These are phyloP conservation scores for Carallia brachiata DNA, from an alignment of 345 rosid genomes.

Conservation along the genomic window DNA sequence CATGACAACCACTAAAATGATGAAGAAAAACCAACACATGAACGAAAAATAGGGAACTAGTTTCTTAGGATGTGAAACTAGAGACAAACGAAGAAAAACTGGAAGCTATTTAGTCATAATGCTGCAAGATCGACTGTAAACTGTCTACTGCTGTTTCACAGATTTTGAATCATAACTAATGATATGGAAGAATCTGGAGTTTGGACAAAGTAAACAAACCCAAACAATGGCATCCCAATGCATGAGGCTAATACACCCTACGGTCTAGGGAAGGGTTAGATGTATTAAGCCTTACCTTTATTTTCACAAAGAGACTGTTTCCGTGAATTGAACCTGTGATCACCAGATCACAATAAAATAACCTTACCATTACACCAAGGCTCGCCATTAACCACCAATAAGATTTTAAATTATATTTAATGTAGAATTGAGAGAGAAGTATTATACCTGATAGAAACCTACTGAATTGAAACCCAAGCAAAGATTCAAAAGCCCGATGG, in stretches of 20 bases:
- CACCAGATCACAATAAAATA: too few species aligned
- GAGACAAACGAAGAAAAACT: background rate
- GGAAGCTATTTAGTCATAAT: background rate
- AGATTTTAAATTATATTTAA: too few species aligned
- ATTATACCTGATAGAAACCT: conserved; percentile 93
- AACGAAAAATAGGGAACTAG: background rate
- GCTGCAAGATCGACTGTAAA: background rate
- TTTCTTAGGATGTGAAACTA: background rate
- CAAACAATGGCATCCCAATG: background rate
- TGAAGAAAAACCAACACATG: background rate
- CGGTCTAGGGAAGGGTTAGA: too few species aligned
- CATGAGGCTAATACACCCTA: too few species aligned
- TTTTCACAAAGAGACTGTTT: too few species aligned
- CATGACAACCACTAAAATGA: background rate
- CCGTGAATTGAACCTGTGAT: too few species aligned
- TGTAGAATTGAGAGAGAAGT: conserved; percentile 5
- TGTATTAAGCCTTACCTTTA: too few species aligned
- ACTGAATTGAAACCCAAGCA: conserved; percentile 99
- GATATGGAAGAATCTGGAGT: background rate
- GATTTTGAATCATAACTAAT: background rate
- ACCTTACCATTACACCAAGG: too few species aligned
- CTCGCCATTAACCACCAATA: too few species aligned
- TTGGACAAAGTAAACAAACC: background rate
- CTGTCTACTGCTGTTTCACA: background rate
- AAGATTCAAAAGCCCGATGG: conserved; percentile 95